Evolutionary conservation across 108 stramenopile genomes (phyloP), one percentile per base, ranked within the genome.

Genomic region (Cyclotella baltica): DNA sequence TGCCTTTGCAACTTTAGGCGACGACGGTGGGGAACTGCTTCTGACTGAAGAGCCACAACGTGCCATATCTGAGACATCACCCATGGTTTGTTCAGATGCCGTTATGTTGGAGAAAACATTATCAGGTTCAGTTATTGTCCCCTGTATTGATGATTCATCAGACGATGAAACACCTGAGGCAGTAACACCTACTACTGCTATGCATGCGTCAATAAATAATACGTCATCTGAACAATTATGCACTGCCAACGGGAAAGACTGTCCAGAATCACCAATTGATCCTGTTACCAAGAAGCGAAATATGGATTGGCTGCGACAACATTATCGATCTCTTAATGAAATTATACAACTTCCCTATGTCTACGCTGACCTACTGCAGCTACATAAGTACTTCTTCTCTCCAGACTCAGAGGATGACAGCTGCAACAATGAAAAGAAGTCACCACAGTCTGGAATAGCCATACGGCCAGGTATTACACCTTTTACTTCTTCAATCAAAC

Each of bases 311-410:
- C 72, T 94, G 25, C 78, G 93, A 20, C 50, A 69, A n/a, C 90
- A 94, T 56, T 78, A 85, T 36, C 81, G 85, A 55, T 77, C 89
- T 16, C 57, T 94, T 51, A 72, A 76, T 33, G 91, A 91, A 37
- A 77, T 94, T 36, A 85, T 80, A 3, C 80, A 86, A 30, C 76
- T 94, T 30, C 85, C 88, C 4, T 94, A 89, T 71, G 87, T 87
- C 59, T 83, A 89, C 47, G 89, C 89, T 5, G 93, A 94, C 72
- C 67, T 94, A 59, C 84, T 90, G 81, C 89, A 89, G 67, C 76
- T 94, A 16, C 87, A 94, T 67, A 87, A 88, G 40, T 86, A 94
- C 65, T 94, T 89, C 73, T 90, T 89, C 62, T 94, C 93, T 33
- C 87, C 91, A 25, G 80, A 68, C 57, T 64, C 46, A 1, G 91